These are phyloP conservation scores for Ziziphus jujuba DNA, from an alignment of 306 rosid genomes.

Conservation along the genomic window DNA sequence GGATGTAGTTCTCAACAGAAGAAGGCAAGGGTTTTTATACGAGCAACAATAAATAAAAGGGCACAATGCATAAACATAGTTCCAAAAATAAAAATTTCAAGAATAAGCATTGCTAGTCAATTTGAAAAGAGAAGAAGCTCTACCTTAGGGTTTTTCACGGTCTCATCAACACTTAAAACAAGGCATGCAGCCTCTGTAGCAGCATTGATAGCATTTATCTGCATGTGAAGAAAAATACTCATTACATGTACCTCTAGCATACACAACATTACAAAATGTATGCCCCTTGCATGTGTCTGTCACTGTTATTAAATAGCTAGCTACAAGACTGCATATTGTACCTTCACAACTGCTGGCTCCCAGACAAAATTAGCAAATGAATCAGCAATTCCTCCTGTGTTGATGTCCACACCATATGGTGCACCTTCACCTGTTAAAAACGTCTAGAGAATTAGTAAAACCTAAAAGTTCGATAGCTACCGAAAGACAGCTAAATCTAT, in stretches of 20 bases:
- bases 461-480: neutral
- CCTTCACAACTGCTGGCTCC: conserved; percentile 99
- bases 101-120: neutral
- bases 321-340: conserved; percentile 13
- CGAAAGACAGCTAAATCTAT: neutral
- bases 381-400: conserved; percentile 93
- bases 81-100: neutral
- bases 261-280: neutral
- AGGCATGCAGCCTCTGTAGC: conserved; percentile 99
- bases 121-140: neutral
- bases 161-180: conserved; percentile 90
- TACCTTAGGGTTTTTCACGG: conserved; percentile 96
- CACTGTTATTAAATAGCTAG: neutral
- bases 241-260: conserved; percentile 4
- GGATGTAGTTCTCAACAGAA: no score
- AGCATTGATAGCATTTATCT: conserved; percentile 97
- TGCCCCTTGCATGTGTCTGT: neutral
- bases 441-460: neutral
- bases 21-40: no score
- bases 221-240: conserved; percentile 21
- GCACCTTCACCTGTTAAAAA: conserved; percentile 77
- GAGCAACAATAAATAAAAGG: no score
- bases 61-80: neutral
- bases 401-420: conserved; percentile 85
- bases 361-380: conserved; percentile 94